Evolutionary conservation across 1,284 basidiomycete species (phyloP).

Genomic region (Malassezia restricta): DNA sequence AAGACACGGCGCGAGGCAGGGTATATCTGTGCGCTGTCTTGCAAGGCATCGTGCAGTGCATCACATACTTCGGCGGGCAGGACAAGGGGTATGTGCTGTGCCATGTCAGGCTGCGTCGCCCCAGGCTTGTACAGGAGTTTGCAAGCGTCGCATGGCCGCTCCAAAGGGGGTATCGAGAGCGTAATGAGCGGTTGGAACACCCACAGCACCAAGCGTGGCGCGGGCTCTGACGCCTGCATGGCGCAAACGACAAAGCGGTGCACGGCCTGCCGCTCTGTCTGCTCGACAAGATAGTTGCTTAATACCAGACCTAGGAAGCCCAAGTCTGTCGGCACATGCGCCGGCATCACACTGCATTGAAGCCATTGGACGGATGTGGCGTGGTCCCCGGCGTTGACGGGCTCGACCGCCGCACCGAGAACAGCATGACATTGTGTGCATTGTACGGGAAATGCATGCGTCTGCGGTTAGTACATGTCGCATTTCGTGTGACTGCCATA

Average conservation of each 20-base stretch:
- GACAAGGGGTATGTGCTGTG: neutral
- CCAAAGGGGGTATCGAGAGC: neutral
- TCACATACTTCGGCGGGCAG: neutral
- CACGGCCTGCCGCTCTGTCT: conserved; percentile 14
- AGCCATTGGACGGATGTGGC: conserved; percentile 3
- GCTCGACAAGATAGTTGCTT: conserved; percentile 11
- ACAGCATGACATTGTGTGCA: neutral
- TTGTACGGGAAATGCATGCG: neutral
- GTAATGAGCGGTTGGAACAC: conserved; percentile 8
- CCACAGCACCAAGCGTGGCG: conserved; percentile 9
- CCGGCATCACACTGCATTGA: neutral
- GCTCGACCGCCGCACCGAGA: neutral
- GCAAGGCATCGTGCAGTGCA: neutral
- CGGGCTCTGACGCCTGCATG: neutral
- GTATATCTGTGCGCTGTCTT: neutral
- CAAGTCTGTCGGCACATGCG: neutral
- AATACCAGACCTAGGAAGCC: neutral
- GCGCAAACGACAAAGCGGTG: conserved; percentile 9
- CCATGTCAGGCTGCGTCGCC: neutral
- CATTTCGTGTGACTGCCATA: conserved; percentile 2
- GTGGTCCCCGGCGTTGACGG: neutral
- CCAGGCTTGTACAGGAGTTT: conserved; percentile 5
- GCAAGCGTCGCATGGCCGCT: neutral
- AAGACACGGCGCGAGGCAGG: neutral
- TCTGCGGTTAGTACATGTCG: conserved; percentile 8